phyloP scores from a whole-genome alignment of 768 basidiomycete genomes.

The Hericium rajendrae region DNA sequence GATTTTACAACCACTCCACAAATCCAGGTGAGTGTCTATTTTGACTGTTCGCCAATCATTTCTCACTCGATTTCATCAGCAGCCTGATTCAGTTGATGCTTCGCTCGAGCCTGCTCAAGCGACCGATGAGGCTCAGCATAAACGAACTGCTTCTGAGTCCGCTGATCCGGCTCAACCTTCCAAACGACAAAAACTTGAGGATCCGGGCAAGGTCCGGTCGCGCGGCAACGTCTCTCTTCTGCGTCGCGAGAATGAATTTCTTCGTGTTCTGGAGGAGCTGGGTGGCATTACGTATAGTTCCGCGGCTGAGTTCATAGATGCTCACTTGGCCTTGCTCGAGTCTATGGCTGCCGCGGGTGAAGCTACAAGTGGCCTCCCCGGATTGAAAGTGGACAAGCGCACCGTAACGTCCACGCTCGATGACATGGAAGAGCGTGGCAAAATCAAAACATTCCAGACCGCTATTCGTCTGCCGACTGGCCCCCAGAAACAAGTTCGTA shows the following conservation, averaged over 20 bases:
- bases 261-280: constrained; percentile 51
- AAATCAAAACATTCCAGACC: constrained; percentile 64
- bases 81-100: too few relatives aligned
- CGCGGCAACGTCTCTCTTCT: constrained; percentile 68
- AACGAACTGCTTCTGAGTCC: too few relatives aligned
- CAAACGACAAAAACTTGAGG: constrained; percentile 11
- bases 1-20: neutral
- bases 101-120: too few relatives aligned
- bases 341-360: constrained; percentile 49
- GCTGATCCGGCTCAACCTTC: constrained; percentile 2
- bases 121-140: too few relatives aligned
- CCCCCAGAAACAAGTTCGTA: constrained; percentile 42
- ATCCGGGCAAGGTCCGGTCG: constrained; percentile 13
- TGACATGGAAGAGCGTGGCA: constrained; percentile 52
- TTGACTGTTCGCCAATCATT: neutral
- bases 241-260: constrained; percentile 72
- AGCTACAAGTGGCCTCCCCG: constrained; percentile 57
- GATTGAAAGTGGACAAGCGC: constrained; percentile 64
- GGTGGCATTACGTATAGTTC: constrained; percentile 63
- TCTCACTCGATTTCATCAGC: too few relatives aligned
- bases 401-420: constrained; percentile 54
- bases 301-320: constrained; percentile 60
- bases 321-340: constrained; percentile 55
- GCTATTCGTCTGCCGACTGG: constrained; percentile 51
- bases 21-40: neutral